These are phyloP conservation scores for Mycena sp. DNA, from an alignment of 1,284 basidiomycete genomes.

Conservation along the genomic window DNA sequence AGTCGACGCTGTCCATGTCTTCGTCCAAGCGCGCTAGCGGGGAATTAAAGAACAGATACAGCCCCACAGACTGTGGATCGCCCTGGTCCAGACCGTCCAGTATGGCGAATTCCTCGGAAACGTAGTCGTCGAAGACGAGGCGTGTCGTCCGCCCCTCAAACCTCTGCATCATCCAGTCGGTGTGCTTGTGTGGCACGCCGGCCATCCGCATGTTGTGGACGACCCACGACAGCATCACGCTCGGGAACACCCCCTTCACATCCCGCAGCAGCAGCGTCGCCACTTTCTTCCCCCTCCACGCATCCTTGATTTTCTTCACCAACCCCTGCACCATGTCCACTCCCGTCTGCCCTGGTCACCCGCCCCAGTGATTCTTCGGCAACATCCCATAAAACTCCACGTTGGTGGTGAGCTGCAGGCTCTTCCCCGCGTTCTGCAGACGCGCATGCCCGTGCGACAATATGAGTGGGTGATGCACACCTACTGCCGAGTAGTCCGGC, in stretches of 20 bases:
- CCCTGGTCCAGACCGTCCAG: constrained; percentile 44
- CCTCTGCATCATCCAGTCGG: constrained; percentile 11
- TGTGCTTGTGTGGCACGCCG: constrained; percentile 30
- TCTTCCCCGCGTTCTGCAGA: not conserved
- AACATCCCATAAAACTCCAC: constrained; percentile 33
- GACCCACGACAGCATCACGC: constrained; percentile 34
- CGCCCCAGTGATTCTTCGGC: constrained; percentile 38
- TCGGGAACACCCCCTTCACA: constrained; percentile 46
- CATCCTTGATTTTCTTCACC: constrained; percentile 32
- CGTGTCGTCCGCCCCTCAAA: constrained; percentile 11
- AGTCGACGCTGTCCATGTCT: too few relatives aligned
- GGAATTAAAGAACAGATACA: constrained; percentile 41
- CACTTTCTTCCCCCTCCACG: constrained; percentile 35
- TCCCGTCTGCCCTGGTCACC: constrained; percentile 36
- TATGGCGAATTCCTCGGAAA: constrained; percentile 26
- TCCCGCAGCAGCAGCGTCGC: constrained; percentile 40
- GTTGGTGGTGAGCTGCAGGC: not conserved
- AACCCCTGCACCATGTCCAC: constrained; percentile 38
- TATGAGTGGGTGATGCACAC: not conserved
- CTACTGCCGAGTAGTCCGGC: not conserved
- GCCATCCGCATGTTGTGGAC: constrained; percentile 42
- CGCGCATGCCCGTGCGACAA: not conserved
- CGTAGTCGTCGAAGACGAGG: constrained; percentile 16
- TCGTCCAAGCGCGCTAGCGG: constrained; percentile 35
- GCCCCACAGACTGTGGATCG: constrained; percentile 38